Percentiles rank a stretch among this genome's conserved stretches.
phyloP scores from a whole-genome alignment of 805 yeast species.

The Pichia thaimueangensis region DNA sequence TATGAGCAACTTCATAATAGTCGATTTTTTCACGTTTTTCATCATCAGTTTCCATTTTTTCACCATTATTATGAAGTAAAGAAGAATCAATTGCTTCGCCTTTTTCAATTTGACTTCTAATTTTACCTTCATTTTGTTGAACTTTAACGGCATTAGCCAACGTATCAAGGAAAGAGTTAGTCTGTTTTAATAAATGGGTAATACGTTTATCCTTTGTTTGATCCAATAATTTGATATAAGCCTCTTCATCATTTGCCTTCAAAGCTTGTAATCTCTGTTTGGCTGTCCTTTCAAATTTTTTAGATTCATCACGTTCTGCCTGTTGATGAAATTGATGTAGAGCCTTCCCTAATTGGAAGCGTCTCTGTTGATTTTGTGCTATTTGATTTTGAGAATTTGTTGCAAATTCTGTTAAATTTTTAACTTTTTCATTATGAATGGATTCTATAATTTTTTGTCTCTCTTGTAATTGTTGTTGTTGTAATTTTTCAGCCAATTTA shows the following conservation, averaged over 20 bases:
- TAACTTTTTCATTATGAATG: conserved; percentile 44
- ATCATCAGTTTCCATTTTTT: conserved; percentile 33
- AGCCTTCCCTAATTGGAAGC: conserved; percentile 29
- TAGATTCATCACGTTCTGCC: conserved; percentile 70
- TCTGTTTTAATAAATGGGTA: conserved; percentile 74
- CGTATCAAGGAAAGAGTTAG: conserved; percentile 70
- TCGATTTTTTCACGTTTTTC: conserved; percentile 55
- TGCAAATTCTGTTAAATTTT: conserved; percentile 30
- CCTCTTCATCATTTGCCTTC: conserved; percentile 85
- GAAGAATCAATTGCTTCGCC: conserved; percentile 14
- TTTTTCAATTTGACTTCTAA: conserved; percentile 25
- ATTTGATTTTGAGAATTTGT: conserved; percentile 28
- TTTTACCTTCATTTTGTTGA: conserved; percentile 56
- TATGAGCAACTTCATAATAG: conserved; percentile 78
- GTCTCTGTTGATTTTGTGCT: conserved; percentile 26
- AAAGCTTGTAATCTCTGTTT: conserved; percentile 82
- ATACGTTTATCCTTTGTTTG: conserved; percentile 85
- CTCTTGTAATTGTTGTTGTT: conserved; percentile 63
- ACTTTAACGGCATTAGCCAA: conserved; percentile 73
- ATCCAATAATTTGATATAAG: conserved; percentile 74
- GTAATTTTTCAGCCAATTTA: conserved; percentile 66
- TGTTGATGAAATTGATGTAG: conserved; percentile 44
- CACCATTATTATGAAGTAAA: conserved; percentile 12
- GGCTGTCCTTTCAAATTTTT: conserved; percentile 72
- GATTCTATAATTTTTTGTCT: conserved; percentile 45